Conservation (phyloP, 805 yeast genomes). For the Kodamaea hsintzibuensis region DNA sequence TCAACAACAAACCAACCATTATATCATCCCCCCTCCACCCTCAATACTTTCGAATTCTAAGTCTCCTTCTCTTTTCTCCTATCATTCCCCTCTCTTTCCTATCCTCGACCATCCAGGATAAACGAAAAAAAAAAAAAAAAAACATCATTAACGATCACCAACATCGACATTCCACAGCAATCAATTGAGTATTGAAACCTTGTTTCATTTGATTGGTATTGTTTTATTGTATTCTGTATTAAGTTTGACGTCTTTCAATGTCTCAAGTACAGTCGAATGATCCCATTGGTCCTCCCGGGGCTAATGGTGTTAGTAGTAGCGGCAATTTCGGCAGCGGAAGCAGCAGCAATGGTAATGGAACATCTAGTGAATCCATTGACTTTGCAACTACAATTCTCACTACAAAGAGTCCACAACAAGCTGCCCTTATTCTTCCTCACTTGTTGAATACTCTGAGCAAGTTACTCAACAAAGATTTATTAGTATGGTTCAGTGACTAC, state of each 20-base stretch:
- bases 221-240: neutral
- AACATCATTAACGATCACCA: neutral
- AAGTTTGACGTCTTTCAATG: neutral
- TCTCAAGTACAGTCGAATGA: neutral
- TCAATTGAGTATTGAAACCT: neutral
- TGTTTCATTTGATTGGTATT: neutral
- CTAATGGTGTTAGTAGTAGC: neutral
- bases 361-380: constrained; percentile 10
- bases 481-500: constrained; percentile 35
- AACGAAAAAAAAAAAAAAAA: neutral
- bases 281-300: neutral
- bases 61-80: neutral
- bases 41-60: too few species aligned
- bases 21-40: too few species aligned
- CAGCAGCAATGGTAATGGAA: neutral
- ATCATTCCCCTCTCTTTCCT: neutral
- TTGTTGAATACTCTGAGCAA: constrained; percentile 30
- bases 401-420: constrained; percentile 42
- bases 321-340: neutral
- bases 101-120: neutral
- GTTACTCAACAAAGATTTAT: constrained; percentile 31
- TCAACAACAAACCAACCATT: too few species aligned
- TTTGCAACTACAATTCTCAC: constrained; percentile 41
- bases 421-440: constrained; percentile 39
- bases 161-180: neutral